Conservation (phyloP, 225 moss, liverwort and hornwort genomes). For the Sphagnum contortum region DNA sequence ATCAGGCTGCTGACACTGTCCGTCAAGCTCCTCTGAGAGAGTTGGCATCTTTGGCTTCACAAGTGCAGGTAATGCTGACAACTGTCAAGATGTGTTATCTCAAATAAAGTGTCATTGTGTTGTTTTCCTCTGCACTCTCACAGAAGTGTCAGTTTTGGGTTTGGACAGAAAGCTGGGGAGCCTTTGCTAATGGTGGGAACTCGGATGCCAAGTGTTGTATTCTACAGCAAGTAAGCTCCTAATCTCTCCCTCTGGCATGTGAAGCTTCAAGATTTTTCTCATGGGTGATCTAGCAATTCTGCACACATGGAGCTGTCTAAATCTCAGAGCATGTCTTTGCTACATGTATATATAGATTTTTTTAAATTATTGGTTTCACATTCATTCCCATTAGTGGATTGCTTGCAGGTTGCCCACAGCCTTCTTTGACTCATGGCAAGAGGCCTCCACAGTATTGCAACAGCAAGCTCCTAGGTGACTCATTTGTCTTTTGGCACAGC, state of each 20-base stretch:
- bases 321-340: not conserved
- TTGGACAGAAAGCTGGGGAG: slow-evolving; percentile 39
- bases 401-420: slow-evolving; percentile 46
- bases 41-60: slow-evolving; percentile 36
- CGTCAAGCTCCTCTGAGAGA: slow-evolving; percentile 56
- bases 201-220: slow-evolving; percentile 61
- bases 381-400: not conserved
- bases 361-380: not conserved
- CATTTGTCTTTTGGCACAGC: too few relatives aligned
- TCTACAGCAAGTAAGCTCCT: slow-evolving; percentile 48
- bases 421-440: slow-evolving; percentile 34
- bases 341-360: not conserved
- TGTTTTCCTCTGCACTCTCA: not conserved
- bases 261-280: too few relatives aligned
- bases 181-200: slow-evolving; percentile 54
- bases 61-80: slow-evolving; percentile 23
- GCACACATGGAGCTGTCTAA: not conserved
- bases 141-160: slow-evolving; percentile 1
- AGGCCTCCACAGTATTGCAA: slow-evolving; percentile 25
- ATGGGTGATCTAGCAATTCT: not conserved
- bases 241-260: not conserved
- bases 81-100: not conserved
- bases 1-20: slow-evolving; percentile 32
- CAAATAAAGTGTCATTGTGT: not conserved
- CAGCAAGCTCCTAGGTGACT: slow-evolving; percentile 30